phyloP scores from a whole-genome alignment of 2,329 filamentous ascomycete species.

The Scedosporium minutisporum region DNA sequence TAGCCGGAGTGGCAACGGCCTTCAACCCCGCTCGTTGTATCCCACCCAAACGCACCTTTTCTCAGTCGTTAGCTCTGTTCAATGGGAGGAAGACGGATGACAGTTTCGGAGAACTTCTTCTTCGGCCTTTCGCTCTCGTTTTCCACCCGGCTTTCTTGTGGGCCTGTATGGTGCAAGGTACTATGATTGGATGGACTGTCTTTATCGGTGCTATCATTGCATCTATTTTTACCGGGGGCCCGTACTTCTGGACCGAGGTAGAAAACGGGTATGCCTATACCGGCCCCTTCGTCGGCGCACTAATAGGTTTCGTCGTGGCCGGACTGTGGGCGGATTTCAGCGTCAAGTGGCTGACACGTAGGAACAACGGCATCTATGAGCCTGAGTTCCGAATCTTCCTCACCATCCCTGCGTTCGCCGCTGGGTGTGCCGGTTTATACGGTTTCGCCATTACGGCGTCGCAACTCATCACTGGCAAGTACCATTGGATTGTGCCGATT shows the following conservation, averaged over 20 bases:
- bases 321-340: constrained; percentile 66
- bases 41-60: constrained; percentile 47
- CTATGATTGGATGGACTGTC: constrained; percentile 91
- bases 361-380: constrained; percentile 77
- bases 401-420: constrained; percentile 70
- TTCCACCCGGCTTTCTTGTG: constrained; percentile 79
- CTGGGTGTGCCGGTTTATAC: constrained; percentile 70
- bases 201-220: constrained; percentile 79
- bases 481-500: constrained; percentile 64
- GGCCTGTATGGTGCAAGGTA: constrained; percentile 70
- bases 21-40: constrained; percentile 6
- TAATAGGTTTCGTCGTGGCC: constrained; percentile 67
- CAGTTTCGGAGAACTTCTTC: constrained; percentile 51
- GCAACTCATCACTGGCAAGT: constrained; percentile 44
- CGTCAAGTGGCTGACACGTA: constrained; percentile 58
- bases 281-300: constrained; percentile 73
- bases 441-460: constrained; percentile 70
- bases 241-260: constrained; percentile 72
- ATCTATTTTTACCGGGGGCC: constrained; percentile 71
- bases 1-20: not conserved
- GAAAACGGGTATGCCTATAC: constrained; percentile 81
- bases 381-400: constrained; percentile 83
- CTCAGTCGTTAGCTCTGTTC: constrained; percentile 57
- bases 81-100: constrained; percentile 77
- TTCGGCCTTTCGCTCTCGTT: constrained; percentile 76